Evolutionary conservation across 1,284 basidiomycete species (phyloP).

Genomic region (Pisolithus thermaeus): DNA sequence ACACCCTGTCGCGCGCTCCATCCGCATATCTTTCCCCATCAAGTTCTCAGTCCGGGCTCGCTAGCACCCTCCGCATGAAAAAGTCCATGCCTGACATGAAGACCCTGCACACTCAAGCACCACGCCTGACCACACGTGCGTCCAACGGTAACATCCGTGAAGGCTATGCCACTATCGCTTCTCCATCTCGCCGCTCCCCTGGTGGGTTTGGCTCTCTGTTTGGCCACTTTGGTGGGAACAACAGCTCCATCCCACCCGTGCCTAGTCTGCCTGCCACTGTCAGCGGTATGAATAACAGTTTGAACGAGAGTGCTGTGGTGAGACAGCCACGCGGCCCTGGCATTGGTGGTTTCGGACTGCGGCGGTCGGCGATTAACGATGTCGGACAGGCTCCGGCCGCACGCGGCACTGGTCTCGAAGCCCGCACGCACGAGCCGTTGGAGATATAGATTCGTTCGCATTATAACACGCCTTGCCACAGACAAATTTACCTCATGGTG

Average conservation of each 20-base stretch:
- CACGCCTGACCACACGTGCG: conserved; percentile 75
- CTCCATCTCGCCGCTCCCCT: conserved; percentile 70
- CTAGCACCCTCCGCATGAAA: conserved; percentile 73
- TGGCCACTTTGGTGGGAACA: conserved; percentile 31
- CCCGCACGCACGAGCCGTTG: conserved; percentile 76
- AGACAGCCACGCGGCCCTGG: conserved; percentile 79
- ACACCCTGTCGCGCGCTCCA: conserved; percentile 70
- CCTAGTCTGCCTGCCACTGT: conserved; percentile 64
- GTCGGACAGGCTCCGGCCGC: conserved; percentile 30
- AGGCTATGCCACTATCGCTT: conserved; percentile 84
- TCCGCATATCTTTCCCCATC: conserved; percentile 63
- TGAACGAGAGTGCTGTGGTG: conserved; percentile 52
- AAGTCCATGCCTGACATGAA: conserved; percentile 96
- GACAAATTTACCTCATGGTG: not conserved
- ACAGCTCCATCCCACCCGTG: conserved; percentile 63
- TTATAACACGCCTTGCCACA: not conserved
- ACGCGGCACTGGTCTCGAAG: conserved; percentile 62
- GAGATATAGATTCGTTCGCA: conserved; percentile 52
- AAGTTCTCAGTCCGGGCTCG: conserved; percentile 39
- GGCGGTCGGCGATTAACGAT: conserved; percentile 53
- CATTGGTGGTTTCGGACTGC: conserved; percentile 58
- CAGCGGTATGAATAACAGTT: conserved; percentile 36
- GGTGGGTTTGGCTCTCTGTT: conserved; percentile 66
- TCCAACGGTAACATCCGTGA: conserved; percentile 90
- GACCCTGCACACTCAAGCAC: conserved; percentile 73